Evolutionary conservation across 345 rosid species (phyloP).

Genomic region (Sonneratia alba): DNA sequence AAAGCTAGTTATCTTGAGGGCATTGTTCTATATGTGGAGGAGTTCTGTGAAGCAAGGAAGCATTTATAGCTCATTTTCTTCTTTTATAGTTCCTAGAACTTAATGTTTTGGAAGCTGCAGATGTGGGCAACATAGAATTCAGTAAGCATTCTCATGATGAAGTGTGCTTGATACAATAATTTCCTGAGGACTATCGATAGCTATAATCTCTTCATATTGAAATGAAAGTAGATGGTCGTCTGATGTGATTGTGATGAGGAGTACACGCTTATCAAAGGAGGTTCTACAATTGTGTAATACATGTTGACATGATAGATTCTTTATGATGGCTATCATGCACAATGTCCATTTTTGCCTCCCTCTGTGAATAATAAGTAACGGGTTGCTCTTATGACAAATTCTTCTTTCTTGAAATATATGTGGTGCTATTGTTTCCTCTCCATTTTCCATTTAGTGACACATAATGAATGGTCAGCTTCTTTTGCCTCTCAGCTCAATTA

Average conservation of each 20-base stretch:
- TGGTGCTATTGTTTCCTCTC: background rate
- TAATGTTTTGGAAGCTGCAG: too few relatives aligned
- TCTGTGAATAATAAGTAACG: background rate
- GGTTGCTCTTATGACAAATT: background rate
- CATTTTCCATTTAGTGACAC: background rate
- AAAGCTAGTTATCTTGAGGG: background rate
- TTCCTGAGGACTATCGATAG: background rate
- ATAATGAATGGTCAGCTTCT: conserved; percentile 2
- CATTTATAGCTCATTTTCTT: too few relatives aligned
- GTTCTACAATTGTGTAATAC: background rate
- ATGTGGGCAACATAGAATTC: too few relatives aligned
- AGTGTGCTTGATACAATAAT: background rate
- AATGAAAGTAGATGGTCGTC: background rate
- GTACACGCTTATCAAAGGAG: background rate
- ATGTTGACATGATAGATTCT: background rate
- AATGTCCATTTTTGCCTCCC: background rate
- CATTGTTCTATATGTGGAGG: background rate
- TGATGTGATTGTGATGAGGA: background rate
- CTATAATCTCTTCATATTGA: background rate
- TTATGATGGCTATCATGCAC: background rate
- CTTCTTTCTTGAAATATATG: background rate
- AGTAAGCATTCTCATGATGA: too few relatives aligned
- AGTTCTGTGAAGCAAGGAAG: too few relatives aligned
- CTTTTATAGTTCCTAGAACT: too few relatives aligned
- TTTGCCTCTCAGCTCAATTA: conserved; percentile 52